Percentiles rank a stretch among this genome's conserved stretches.
These are phyloP conservation scores for Populus hybrid DNA, from an alignment of 441 rosid species.

Conservation along the genomic window DNA sequence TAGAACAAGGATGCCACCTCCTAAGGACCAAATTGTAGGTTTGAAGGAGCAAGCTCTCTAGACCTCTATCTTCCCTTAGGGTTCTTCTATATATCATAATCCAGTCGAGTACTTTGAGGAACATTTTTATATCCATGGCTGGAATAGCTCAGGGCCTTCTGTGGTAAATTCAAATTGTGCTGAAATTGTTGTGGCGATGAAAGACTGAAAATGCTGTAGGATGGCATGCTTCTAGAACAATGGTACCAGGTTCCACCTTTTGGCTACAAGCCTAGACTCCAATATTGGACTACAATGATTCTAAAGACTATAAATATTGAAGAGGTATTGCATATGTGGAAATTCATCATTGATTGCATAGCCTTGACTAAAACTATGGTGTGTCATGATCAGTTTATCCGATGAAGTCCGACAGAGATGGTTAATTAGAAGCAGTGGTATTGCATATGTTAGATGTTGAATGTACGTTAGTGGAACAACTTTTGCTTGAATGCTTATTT, in stretches of 20 bases:
- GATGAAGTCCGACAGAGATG: not conserved
- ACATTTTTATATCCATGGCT: not conserved
- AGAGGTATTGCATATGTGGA: not conserved
- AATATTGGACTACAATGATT: not conserved
- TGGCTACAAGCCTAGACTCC: not conserved
- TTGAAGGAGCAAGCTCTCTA: not conserved
- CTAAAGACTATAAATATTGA: not conserved
- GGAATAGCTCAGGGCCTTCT: not conserved
- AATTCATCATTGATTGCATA: not conserved
- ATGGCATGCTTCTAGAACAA: not conserved
- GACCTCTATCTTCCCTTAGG: not conserved
- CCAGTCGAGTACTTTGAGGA: not conserved
- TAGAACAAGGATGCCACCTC: not conserved
- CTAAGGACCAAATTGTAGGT: not conserved
- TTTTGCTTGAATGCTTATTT: not conserved
- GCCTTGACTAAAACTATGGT: not conserved
- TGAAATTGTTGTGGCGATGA: not conserved
- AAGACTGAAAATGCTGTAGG: not conserved
- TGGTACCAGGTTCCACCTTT: not conserved
- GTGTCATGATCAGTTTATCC: not conserved
- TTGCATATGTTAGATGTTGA: not conserved
- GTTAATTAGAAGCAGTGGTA: not conserved
- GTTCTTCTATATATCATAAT: not conserved
- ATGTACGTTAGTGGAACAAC: too few species aligned
- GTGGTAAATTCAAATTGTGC: not conserved